Evolutionary conservation across 169 alveolate genomes (phyloP).

Genomic region (Perkinsus chesapeaki): DNA sequence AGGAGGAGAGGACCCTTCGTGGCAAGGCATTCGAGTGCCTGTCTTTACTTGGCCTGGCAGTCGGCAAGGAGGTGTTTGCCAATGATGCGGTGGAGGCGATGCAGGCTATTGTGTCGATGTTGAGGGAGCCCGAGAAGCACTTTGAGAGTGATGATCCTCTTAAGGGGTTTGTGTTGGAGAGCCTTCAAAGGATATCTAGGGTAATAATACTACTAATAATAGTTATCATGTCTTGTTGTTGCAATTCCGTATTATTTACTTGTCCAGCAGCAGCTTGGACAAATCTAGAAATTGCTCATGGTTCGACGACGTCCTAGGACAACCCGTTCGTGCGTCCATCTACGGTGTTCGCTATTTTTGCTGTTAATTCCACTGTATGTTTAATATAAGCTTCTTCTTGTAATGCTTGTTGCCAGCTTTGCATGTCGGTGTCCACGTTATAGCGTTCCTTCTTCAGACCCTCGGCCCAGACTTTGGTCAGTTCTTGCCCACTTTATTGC

Average conservation of each 20-base stretch:
- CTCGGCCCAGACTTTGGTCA: slow-evolving; percentile 65
- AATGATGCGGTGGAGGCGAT: slow-evolving; percentile 71
- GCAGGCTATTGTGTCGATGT: slow-evolving; percentile 65
- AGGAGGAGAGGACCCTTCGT: slow-evolving; percentile 65
- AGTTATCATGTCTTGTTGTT: too few species aligned
- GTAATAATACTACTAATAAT: neutral
- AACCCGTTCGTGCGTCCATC: too few species aligned
- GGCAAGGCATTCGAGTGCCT: slow-evolving; percentile 76
- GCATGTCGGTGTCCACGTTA: too few species aligned
- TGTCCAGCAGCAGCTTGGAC: too few species aligned
- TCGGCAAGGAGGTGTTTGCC: slow-evolving; percentile 58
- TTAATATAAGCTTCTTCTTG: too few species aligned
- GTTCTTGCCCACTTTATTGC: slow-evolving; percentile 62
- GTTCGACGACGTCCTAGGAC: too few species aligned
- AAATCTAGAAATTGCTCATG: too few species aligned
- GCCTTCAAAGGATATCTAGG: neutral
- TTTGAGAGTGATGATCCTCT: slow-evolving; percentile 70
- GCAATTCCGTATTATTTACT: too few species aligned
- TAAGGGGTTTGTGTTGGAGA: slow-evolving; percentile 60
- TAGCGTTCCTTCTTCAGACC: too few species aligned
- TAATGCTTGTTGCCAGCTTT: too few species aligned
- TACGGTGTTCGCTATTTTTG: too few species aligned
- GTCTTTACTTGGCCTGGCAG: slow-evolving; percentile 62
- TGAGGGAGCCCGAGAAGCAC: slow-evolving; percentile 45
- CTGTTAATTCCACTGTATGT: too few species aligned